Evolutionary conservation across 768 basidiomycete species (phyloP), one percentile per base, ranked within the genome.

Genomic region (Candolleomyces eurysporus): DNA sequence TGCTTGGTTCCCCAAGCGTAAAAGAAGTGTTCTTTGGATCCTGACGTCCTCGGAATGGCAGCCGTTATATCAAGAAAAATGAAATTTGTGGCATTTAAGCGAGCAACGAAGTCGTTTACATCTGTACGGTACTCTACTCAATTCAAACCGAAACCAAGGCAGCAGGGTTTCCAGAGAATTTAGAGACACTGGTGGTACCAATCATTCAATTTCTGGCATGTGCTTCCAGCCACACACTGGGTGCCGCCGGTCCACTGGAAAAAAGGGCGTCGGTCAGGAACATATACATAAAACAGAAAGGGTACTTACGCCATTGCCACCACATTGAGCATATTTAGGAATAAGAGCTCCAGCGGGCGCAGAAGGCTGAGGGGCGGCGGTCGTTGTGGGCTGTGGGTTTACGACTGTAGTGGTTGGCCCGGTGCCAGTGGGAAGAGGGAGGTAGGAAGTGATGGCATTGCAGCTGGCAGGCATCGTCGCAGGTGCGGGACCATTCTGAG

Each of bases 121-220:
- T 26, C 2, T 26, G 26, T 26, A 26, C 26, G 26, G 26, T 26
- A 26, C 26, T 26, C 26, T 26, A 26, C 26, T 26, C 26, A 4
- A 26, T 26, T 26, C 2, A 4, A 26, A 26, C 26, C 26, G 26
- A 26, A 26, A 26, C 26, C 26, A 26, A 26, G 26, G 2, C 26
- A 26, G 26, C 26, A 26, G 26, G 26, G 26, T 26, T 26, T 26
- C 4, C 26, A 26, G 26, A 26, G 26, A 43, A 43, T 31, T 57
- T 57, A 61, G 48, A 57, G 11, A 21, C 60, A 61, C 39, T 61
- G 60, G 16, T 45, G 57, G 32, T 61, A 61, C 60, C 60, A 61
- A 30, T 61, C 52, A 45, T 61, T 61, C 31, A 53, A 26, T 19
- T 39, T 53, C 52, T 45, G 39, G 54, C 60, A 61, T 6, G 60